phyloP scores from a whole-genome alignment of 2,329 filamentous ascomycete genomes.

The Cercospora nicotianae region DNA sequence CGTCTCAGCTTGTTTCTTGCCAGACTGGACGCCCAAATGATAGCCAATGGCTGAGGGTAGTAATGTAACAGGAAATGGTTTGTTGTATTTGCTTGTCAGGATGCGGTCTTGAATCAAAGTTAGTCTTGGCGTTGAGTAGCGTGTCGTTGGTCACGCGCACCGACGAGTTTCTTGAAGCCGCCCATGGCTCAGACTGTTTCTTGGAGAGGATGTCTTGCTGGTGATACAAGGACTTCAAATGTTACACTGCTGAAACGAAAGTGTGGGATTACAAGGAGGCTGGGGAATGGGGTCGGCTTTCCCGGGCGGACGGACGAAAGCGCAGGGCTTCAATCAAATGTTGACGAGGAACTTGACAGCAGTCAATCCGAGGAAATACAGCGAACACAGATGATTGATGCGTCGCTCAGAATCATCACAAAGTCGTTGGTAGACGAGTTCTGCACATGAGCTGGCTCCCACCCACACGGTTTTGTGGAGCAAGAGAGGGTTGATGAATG shows the following conservation, averaged over 20 bases:
- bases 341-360: not conserved
- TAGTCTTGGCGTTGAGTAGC: not conserved
- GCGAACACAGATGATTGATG: not conserved
- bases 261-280: not conserved
- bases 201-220: not conserved
- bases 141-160: slow-evolving; percentile 9
- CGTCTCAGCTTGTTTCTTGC: slow-evolving; percentile 34
- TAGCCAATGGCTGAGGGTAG: slow-evolving; percentile 37
- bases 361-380: not conserved
- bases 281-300: not conserved
- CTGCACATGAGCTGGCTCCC: not conserved
- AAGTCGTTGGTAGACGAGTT: not conserved
- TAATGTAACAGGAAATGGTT: slow-evolving; percentile 37
- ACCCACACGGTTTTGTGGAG: not conserved
- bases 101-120: slow-evolving; percentile 28
- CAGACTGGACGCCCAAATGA: slow-evolving; percentile 35
- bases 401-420: not conserved
- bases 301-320: slow-evolving; percentile 2
- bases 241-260: slow-evolving; percentile 1
- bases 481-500: no score
- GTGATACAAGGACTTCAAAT: not conserved
- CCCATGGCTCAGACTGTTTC: slow-evolving; percentile 7
- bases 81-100: slow-evolving; percentile 38
- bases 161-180: slow-evolving; percentile 25
- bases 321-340: not conserved